Percentiles rank a stretch among this genome's conserved stretches.
Evolutionary conservation across 1,139 yeast species (phyloP).

Genomic region (Suhomyces panamericanus): DNA sequence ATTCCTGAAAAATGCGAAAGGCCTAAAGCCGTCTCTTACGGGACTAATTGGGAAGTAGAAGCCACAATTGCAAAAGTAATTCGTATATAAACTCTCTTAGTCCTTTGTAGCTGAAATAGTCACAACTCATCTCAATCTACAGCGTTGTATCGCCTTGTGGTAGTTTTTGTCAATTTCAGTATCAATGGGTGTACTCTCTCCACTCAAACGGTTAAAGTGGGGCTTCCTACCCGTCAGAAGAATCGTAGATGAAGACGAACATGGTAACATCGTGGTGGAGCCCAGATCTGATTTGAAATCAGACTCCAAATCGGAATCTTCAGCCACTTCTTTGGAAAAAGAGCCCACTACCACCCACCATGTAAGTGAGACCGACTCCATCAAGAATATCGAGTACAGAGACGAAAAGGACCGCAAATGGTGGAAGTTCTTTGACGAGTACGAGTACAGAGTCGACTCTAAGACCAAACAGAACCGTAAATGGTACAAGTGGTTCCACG

Average conservation of each 20-base stretch:
- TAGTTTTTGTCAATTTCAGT: too few relatives aligned
- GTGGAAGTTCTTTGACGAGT: conserved; percentile 65
- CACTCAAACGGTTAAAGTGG: conserved; percentile 43
- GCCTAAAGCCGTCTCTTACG: too few relatives aligned
- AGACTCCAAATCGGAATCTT: conserved; percentile 7
- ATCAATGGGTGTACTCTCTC: conserved; percentile 1
- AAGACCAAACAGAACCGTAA: conserved; percentile 39
- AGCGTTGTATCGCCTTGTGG: not conserved
- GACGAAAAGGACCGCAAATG: conserved; percentile 64
- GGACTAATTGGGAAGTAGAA: not conserved
- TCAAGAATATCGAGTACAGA: conserved; percentile 43
- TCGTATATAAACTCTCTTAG: not conserved
- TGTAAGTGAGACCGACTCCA: conserved; percentile 2
- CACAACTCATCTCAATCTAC: not conserved
- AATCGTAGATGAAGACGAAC: conserved; percentile 40
- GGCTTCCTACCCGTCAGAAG: conserved; percentile 51
- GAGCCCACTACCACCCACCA: conserved; percentile 1
- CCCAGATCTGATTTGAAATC: conserved; percentile 5
- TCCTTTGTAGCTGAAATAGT: not conserved
- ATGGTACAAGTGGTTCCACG: conserved; percentile 69
- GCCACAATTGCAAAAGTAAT: not conserved
- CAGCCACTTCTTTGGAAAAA: conserved; percentile 13
- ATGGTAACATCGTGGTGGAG: conserved; percentile 4
- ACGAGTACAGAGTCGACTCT: conserved; percentile 52
- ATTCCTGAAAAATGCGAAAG: too few relatives aligned